phyloP scores from a whole-genome alignment of 257 asterid genomes.

The Leonotis leonurus region DNA sequence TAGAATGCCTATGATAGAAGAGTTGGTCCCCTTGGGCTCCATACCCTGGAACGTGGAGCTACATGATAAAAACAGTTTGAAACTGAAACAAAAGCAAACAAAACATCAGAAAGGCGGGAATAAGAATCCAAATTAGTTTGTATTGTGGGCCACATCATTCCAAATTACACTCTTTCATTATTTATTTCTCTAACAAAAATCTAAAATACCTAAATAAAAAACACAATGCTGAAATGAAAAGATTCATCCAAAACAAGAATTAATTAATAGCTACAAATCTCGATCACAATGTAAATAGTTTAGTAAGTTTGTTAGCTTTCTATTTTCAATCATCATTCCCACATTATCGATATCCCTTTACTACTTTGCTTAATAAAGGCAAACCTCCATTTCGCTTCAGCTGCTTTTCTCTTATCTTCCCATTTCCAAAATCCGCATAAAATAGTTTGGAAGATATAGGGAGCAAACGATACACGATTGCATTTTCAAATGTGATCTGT shows the following conservation, averaged over 20 bases:
- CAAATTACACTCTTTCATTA: neutral
- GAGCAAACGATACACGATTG: neutral
- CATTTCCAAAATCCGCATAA: slow-evolving; percentile 10
- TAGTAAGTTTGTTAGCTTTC: slow-evolving; percentile 6
- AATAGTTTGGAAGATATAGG: neutral
- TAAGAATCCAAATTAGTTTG: slow-evolving; percentile 34
- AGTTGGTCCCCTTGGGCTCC: neutral
- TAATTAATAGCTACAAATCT: neutral
- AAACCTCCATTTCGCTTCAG: slow-evolving; percentile 11
- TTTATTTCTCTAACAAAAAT: neutral
- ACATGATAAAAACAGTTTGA: neutral
- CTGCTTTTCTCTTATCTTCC: slow-evolving; percentile 16
- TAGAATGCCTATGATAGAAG: too few relatives aligned
- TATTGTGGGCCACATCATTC: slow-evolving; percentile 25
- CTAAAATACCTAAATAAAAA: neutral
- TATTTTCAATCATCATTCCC: slow-evolving; percentile 22
- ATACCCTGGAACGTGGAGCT: neutral
- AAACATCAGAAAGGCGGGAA: slow-evolving; percentile 63
- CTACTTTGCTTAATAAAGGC: slow-evolving; percentile 32
- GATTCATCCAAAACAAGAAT: neutral
- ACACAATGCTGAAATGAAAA: neutral
- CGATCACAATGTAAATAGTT: neutral
- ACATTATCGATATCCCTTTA: slow-evolving; percentile 21
- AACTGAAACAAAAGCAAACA: neutral
- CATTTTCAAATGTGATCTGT: slow-evolving; percentile 19